phyloP scores from a whole-genome alignment of 2,329 filamentous ascomycete genomes.

The Aspergillus flavus region DNA sequence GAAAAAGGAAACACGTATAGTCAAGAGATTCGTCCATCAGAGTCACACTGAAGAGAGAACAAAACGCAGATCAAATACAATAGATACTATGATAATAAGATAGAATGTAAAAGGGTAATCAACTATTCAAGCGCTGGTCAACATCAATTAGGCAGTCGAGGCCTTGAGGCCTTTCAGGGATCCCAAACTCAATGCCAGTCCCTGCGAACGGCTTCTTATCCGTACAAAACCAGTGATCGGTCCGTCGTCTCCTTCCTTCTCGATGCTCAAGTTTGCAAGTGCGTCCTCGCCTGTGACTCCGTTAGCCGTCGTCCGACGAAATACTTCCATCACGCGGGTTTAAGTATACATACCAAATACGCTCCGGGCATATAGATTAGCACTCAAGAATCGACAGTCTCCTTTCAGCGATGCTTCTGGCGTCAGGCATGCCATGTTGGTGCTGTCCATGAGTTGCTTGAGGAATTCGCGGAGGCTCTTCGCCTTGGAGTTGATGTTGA shows the following conservation, averaged over 20 bases:
- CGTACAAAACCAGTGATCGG: conserved; percentile 96
- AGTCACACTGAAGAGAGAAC: conserved; percentile 22
- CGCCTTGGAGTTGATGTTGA: conserved; percentile 98
- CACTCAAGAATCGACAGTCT: conserved; percentile 96
- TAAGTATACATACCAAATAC: conserved; percentile 81
- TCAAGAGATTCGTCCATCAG: conserved; percentile 35
- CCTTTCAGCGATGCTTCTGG: conserved; percentile 95
- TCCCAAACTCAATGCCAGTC: conserved; percentile 87
- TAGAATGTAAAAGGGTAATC: conserved; percentile 28
- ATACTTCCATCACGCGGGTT: neutral
- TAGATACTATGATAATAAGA: conserved; percentile 25
- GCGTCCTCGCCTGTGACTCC: conserved; percentile 82
- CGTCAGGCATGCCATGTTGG: conserved; percentile 97
- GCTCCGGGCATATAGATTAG: conserved; percentile 93
- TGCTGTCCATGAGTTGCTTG: conserved; percentile 92
- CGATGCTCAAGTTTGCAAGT: conserved; percentile 93
- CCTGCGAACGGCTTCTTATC: conserved; percentile 96
- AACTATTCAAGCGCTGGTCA: conserved; percentile 30
- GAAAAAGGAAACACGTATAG: conserved; percentile 22
- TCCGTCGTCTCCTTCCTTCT: conserved; percentile 93
- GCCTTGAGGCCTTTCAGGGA: conserved; percentile 94
- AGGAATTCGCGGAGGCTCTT: conserved; percentile 91
- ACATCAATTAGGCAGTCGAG: conserved; percentile 41
- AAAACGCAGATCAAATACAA: conserved; percentile 25
- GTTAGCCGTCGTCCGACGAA: conserved; percentile 23